These are phyloP conservation scores for Pythium apleroticum DNA, from an alignment of 352 stramenopile species.

Conservation along the genomic window DNA sequence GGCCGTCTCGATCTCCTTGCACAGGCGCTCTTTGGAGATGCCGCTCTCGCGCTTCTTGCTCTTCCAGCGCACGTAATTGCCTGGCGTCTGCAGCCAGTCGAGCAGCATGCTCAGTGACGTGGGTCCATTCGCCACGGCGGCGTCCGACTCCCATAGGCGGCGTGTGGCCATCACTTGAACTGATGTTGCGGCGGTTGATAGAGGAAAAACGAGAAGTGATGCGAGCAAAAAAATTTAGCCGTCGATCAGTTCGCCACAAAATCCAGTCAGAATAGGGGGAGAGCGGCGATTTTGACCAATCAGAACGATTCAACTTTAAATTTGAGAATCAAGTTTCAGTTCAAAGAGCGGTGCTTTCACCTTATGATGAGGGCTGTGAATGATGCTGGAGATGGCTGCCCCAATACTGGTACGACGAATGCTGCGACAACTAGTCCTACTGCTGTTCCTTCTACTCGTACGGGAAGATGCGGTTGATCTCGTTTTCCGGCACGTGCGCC, in stretches of 20 bases:
- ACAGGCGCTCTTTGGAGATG: conserved; percentile 14
- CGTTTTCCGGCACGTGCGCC: not conserved
- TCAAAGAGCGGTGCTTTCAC: not conserved
- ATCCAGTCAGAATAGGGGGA: not conserved
- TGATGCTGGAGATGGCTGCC: not conserved
- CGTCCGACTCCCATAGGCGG: not conserved
- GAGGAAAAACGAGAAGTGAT: not conserved
- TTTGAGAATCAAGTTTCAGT: not conserved
- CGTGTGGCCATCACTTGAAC: not conserved
- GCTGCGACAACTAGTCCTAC: not conserved
- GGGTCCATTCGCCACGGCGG: not conserved
- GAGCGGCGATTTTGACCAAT: not conserved
- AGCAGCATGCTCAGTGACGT: not conserved
- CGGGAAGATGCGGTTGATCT: not conserved
- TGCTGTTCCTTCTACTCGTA: not conserved
- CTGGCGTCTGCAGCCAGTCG: not conserved
- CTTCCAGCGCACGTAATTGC: not conserved
- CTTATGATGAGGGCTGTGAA: not conserved
- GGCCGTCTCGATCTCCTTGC: conserved; percentile 10
- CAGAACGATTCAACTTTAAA: not conserved
- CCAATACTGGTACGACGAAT: not conserved
- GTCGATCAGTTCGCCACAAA: not conserved
- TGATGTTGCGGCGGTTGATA: not conserved
- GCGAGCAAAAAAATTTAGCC: not conserved
- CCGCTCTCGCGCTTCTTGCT: conserved; percentile 1